phyloP scores from a whole-genome alignment of 225 moss, liverwort and hornwort genomes.

The Asterella californica region DNA sequence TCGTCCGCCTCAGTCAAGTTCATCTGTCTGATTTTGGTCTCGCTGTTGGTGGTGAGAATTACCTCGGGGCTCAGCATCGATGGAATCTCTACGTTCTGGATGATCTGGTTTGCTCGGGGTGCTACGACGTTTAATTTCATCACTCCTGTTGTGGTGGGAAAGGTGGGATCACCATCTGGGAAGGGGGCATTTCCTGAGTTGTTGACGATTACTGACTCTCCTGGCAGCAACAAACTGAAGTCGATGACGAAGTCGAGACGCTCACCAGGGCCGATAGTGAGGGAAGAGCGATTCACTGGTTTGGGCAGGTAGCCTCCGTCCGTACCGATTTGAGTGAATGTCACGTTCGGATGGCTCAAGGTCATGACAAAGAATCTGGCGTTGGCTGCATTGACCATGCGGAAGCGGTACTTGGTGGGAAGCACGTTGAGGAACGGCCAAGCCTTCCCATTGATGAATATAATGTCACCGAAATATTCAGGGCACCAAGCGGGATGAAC shows the following conservation, averaged over 20 bases:
- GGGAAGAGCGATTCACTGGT: slow-evolving; percentile 8
- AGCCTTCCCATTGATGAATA: slow-evolving; percentile 54
- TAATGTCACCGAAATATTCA: slow-evolving; percentile 60
- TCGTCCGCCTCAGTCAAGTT: slow-evolving; percentile 13
- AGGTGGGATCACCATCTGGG: slow-evolving; percentile 32
- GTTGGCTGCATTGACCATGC: slow-evolving; percentile 49
- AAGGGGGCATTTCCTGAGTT: slow-evolving; percentile 58
- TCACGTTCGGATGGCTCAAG: slow-evolving; percentile 29
- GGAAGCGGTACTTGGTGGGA: slow-evolving; percentile 29
- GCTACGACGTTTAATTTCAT: slow-evolving; percentile 25
- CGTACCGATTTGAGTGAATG: slow-evolving; percentile 54
- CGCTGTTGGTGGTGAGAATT: not conserved
- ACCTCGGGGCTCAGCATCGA: not conserved
- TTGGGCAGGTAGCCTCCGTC: slow-evolving; percentile 50
- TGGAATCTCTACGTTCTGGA: not conserved
- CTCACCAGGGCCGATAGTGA: slow-evolving; percentile 51
- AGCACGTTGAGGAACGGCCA: slow-evolving; percentile 51
- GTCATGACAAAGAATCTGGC: slow-evolving; percentile 56
- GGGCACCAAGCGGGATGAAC: slow-evolving; percentile 63
- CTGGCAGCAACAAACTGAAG: slow-evolving; percentile 31
- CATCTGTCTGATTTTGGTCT: slow-evolving; percentile 1
- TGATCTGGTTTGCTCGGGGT: not conserved
- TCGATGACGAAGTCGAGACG: slow-evolving; percentile 57
- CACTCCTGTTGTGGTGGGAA: not conserved
- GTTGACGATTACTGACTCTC: slow-evolving; percentile 41